These are phyloP conservation scores for Micractinium sp. DNA, from an alignment of 139 green algal genomes.

Conservation along the genomic window DNA sequence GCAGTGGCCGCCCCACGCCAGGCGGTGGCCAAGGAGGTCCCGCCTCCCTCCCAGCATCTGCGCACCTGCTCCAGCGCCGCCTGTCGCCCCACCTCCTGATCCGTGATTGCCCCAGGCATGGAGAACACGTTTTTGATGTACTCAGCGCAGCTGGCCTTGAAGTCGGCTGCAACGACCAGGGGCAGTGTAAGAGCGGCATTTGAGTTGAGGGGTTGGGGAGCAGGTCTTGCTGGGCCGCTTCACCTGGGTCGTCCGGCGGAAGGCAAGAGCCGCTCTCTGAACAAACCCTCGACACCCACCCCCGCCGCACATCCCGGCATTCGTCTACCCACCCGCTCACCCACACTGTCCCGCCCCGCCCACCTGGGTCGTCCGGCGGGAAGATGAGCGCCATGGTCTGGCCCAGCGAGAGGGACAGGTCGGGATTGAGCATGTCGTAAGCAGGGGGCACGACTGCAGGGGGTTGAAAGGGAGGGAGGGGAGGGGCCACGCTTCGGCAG, in stretches of 20 bases:
- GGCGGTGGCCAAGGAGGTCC: too few species aligned
- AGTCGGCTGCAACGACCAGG: background rate
- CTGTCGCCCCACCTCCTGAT: background rate
- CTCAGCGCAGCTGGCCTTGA: background rate
- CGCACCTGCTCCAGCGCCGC: slow-evolving; percentile 16
- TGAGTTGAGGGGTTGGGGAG: too few species aligned
- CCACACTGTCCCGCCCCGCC: background rate
- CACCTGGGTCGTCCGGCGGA: too few species aligned
- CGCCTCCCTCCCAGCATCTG: too few species aligned
- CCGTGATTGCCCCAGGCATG: slow-evolving; percentile 26
- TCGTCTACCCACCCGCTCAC: too few species aligned
- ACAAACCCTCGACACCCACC: too few species aligned
- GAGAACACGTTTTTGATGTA: slow-evolving; percentile 31
- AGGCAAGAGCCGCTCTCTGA: too few species aligned
- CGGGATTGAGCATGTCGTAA: slow-evolving; percentile 13
- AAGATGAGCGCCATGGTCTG: slow-evolving; percentile 40
- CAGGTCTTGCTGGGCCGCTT: background rate
- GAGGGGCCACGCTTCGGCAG: background rate
- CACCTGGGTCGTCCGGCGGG: slow-evolving; percentile 12
- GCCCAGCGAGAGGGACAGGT: background rate
- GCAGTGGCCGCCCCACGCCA: too few species aligned
- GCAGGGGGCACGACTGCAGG: slow-evolving; percentile 17
- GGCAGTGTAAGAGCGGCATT: background rate
- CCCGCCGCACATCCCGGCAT: background rate
- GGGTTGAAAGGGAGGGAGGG: background rate